A percentile compares a stretch with the other conserved stretches of the same genome.
Evolutionary conservation across 371 early-diverging fungal species (phyloP).

Genomic region (Saksenaea oblongispora): DNA sequence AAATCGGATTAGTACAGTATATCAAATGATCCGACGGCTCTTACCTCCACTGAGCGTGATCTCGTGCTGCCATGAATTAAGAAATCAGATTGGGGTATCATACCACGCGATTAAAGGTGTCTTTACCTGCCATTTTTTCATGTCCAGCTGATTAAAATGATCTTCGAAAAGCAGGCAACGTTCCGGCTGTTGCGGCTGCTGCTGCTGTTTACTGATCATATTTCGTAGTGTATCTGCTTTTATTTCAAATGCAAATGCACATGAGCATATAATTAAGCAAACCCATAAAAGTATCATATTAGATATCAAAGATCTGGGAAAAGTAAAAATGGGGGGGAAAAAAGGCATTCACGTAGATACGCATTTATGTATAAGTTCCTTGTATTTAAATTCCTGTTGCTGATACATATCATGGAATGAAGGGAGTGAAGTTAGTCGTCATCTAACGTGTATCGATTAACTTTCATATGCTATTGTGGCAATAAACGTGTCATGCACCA

Average conservation of each 20-base stretch:
- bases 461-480: neutral
- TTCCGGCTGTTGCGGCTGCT: slow-evolving; percentile 1
- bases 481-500: neutral
- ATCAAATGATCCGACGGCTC: neutral
- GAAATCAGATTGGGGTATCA: neutral
- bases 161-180: slow-evolving; percentile 62
- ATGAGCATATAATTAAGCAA: neutral
- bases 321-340: slow-evolving; percentile 7
- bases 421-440: neutral
- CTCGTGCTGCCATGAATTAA: slow-evolving; percentile 41
- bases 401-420: neutral
- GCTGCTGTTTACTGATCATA: neutral
- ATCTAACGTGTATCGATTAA: neutral
- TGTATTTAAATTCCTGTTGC: slow-evolving; percentile 3
- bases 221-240: neutral
- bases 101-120: neutral
- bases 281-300: neutral
- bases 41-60: slow-evolving; percentile 56
- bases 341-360: neutral
- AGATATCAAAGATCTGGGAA: neutral
- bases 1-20: neutral
- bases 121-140: slow-evolving; percentile 57
- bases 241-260: slow-evolving; percentile 2
- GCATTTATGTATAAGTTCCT: neutral
- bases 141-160: slow-evolving; percentile 62